A percentile compares a stretch with the other conserved stretches of the same genome.
Conservation (phyloP, 495 filamentous ascomycete species). For the Xylaria flabelliformis region DNA sequence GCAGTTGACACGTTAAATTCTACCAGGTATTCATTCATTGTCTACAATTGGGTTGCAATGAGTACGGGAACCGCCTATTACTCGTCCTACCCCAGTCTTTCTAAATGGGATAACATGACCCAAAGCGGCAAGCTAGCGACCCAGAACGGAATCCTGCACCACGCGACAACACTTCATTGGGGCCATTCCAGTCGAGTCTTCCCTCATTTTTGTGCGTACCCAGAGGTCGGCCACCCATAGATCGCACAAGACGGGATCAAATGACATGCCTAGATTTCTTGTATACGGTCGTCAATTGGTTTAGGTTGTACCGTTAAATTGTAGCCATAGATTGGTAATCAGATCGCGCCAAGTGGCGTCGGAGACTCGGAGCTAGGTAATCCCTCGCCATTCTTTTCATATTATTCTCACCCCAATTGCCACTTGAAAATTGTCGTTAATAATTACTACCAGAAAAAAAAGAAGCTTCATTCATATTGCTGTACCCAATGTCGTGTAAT, state of each 20-base stretch:
- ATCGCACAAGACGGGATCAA: conserved; percentile 2
- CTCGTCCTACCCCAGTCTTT: background rate
- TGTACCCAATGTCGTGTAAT: too few relatives aligned
- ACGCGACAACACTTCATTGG: conserved; percentile 11
- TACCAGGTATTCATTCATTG: background rate
- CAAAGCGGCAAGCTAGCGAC: conserved; percentile 9
- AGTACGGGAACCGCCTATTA: background rate
- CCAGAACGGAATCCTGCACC: conserved; percentile 4
- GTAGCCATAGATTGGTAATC: background rate
- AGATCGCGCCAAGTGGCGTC: background rate
- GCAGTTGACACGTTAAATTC: background rate
- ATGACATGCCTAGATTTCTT: background rate
- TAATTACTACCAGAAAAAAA: too few relatives aligned
- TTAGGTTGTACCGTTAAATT: background rate
- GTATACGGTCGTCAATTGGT: background rate
- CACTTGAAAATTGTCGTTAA: too few relatives aligned
- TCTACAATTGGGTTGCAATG: background rate
- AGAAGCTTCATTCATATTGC: too few relatives aligned
- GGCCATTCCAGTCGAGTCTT: too few relatives aligned
- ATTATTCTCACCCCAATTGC: too few relatives aligned
- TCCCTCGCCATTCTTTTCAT: too few relatives aligned
- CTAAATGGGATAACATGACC: background rate
- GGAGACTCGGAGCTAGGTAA: background rate
- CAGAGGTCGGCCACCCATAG: background rate
- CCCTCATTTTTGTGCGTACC: conserved; percentile 1